Base-by-base conservation (phyloP, 2,329 filamentous ascomycete genomes). In the Aureobasidium namibiae region DNA sequence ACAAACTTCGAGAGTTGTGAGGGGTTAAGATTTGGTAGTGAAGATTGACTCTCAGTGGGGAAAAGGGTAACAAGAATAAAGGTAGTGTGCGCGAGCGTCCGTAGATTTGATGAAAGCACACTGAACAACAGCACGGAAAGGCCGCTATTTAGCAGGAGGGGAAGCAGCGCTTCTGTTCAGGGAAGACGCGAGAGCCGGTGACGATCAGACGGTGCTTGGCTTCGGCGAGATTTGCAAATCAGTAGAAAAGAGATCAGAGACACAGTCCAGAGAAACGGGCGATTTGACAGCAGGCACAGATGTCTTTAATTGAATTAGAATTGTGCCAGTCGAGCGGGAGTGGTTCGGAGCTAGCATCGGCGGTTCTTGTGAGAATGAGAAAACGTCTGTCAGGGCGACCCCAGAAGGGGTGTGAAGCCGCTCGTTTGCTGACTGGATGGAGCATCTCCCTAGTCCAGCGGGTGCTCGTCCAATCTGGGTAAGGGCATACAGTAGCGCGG, bases 291-390 rank as follows among this genome's bases (percentile, higher is more conserved):
- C 45, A 59, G 46, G 57, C 57, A 53, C 57, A 59, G 39, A 59
- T 59, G 57, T 59, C 57, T 59, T 45, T 59, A 59, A 59, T 59
- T 50, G 57, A 59, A 53, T 52, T 52, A 59, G 45, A 59, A 50
- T 59, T 59, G 29, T 59, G 57, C 46, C 57, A 59, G 46, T 38
- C 46, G 38, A 50, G 57, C 57, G 57, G 57, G 46, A 50, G 57
- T 52, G 44, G 56, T 50, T 52, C 57, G 39, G 57, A 29, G 57
- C 46, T 52, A 45, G 46, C 57, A 59, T 53, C 46, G 48, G 46
- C 57, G 38, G 46, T 50, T 52, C 57, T 59, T 39, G 45, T 41
- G 44, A 50, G 45, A 50, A 41, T 24, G 34, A 59, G 45, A 50
- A 59, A 49, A 38, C 56, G 44, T 59, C 56, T 50, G 56, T 59